Base-by-base conservation (phyloP, 495 filamentous ascomycete genomes). In the Aspergillus kassunensis region DNA sequence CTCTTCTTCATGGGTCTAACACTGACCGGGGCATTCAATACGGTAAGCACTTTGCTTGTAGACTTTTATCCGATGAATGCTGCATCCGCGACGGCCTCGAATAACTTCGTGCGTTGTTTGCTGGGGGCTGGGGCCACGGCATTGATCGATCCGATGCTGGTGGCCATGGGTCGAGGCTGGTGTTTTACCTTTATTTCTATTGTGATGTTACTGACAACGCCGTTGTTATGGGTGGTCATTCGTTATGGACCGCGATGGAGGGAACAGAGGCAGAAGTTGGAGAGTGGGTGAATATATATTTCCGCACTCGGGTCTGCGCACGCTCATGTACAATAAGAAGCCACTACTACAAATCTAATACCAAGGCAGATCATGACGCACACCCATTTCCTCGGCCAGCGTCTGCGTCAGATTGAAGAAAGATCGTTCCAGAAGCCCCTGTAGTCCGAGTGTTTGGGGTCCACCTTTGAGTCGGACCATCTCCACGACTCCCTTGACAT, bases 71-170 rank as follows among this genome's bases (percentile, higher is more conserved):
- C 81, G 0, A 73, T 66, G 0, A 74, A 71, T 15, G 82, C 86
- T 0, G 78, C 80, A 0, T 80, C 86, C 0, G 84, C 84, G 0
- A 83, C 85, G 1, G 87, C 87, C 2, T 82, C 84, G 6, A 87
- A 84, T 52, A 90, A 90, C 56, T 64, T 91, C 6, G 77, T 79
- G 0, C 69, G 87, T 9, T 90, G 85, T 59, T 55, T 86, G 33
- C 64, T 90, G 4, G 86, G 87, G 2, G 87, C 86, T 1, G 86
- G 72, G 0, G 80, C 80, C 0, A 84, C 82, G 16, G 87, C 82
- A 1, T 67, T 80, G 9, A 80, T 90, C 43, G 73, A 80, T 46
- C 82, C 83, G 1, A 86, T 90, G 81, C 72, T 86, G 19, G 64
- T 77, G 18, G 76, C 66, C 0, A 81, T 89, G 70, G 87, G 86